These are phyloP conservation scores for Fraxinus cuspidata DNA, from an alignment of 257 asterid genomes.

Conservation along the genomic window DNA sequence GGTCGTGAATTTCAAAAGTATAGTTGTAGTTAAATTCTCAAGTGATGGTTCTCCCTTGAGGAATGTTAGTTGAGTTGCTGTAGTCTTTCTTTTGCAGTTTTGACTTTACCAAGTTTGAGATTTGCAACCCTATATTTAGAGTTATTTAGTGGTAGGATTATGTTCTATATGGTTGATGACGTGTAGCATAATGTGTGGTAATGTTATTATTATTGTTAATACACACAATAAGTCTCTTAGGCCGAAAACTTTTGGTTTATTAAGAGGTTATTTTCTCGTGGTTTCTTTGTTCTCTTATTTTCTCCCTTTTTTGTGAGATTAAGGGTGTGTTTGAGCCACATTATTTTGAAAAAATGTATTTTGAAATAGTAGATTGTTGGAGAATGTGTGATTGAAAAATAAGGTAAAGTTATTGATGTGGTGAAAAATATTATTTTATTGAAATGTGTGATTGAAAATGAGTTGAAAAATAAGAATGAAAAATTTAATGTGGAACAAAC, in stretches of 20 bases:
- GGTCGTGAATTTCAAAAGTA: conserved; percentile 24
- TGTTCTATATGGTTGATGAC: not conserved
- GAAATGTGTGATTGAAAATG: no score
- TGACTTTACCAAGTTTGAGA: conserved; percentile 12
- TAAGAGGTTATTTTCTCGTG: not conserved
- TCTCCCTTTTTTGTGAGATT: not conserved
- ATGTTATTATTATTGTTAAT: not conserved
- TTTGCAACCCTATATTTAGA: conserved; percentile 17
- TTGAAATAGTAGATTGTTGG: no score
- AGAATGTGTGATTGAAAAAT: no score
- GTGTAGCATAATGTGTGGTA: no score
- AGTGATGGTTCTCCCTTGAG: conserved; percentile 23
- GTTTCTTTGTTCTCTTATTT: no score
- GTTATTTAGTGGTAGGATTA: not conserved
- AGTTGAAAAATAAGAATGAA: no score
- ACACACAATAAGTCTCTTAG: not conserved
- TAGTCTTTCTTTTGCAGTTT: conserved; percentile 14
- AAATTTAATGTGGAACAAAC: no score
- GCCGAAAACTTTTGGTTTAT: not conserved
- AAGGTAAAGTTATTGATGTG: no score
- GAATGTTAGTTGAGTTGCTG: conserved; percentile 28
- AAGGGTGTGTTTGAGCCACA: no score
- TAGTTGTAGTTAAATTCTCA: conserved; percentile 21
- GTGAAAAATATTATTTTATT: no score
- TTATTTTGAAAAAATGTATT: no score